Evolutionary conservation across 176 grass and related monocot species (phyloP).

Genomic region (Rhipidocladum racemiflorum): DNA sequence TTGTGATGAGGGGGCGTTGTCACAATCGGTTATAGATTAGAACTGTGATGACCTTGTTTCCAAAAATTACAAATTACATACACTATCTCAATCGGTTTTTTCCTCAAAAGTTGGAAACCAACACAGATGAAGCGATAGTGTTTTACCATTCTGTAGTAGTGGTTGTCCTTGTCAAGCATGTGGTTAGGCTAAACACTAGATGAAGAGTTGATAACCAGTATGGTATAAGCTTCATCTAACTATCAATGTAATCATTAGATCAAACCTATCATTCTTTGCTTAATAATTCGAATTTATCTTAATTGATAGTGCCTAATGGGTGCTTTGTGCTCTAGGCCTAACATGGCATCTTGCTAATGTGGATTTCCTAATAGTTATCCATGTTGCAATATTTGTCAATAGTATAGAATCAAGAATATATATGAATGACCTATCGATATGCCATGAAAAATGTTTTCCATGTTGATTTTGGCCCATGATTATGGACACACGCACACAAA

Average conservation of each 20-base stretch:
- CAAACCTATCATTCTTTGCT: background rate
- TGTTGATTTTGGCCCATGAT: too few relatives aligned
- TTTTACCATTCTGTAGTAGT: too few relatives aligned
- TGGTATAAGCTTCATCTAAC: too few relatives aligned
- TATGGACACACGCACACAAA: too few relatives aligned
- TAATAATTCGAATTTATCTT: constrained; percentile 18
- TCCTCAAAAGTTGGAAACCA: too few relatives aligned
- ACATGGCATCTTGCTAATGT: constrained; percentile 35
- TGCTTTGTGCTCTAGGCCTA: constrained; percentile 31
- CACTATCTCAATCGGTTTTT: too few relatives aligned
- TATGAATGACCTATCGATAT: constrained; percentile 16
- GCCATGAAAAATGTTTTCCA: constrained; percentile 23
- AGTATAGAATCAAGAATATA: constrained; percentile 13
- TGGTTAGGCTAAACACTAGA: background rate
- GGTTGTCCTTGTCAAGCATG: background rate
- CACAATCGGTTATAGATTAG: too few relatives aligned
- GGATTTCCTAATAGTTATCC: constrained; percentile 13
- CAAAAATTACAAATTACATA: too few relatives aligned
- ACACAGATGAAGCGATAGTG: too few relatives aligned
- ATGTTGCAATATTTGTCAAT: constrained; percentile 22
- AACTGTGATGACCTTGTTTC: too few relatives aligned
- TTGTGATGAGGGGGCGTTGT: too few relatives aligned
- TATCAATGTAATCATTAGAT: too few relatives aligned
- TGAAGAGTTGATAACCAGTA: constrained; percentile 5
- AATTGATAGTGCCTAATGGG: background rate